Conservation (phyloP, 73 alveolate genomes). For the Paraurostyla sp. region DNA sequence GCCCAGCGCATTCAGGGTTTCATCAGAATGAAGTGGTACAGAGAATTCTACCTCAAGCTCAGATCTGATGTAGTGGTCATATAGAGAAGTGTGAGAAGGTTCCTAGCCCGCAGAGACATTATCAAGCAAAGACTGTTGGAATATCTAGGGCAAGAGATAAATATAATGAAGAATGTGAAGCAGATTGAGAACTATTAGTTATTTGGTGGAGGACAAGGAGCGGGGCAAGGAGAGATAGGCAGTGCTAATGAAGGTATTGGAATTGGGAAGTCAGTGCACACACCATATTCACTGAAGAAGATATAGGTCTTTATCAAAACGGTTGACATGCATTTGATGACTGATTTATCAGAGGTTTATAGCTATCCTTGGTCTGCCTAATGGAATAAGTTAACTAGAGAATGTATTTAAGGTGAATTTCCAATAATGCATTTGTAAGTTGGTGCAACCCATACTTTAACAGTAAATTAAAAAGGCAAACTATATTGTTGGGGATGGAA, state of each 20-base stretch:
- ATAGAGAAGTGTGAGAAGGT: slow-evolving; percentile 61
- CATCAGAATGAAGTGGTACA: slow-evolving; percentile 75
- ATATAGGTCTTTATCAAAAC: slow-evolving; percentile 46
- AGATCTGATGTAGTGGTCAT: slow-evolving; percentile 70
- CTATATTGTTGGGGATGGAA: slow-evolving; percentile 92
- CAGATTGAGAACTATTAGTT: slow-evolving; percentile 59
- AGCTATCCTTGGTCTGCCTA: slow-evolving; percentile 68
- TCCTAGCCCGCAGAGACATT: slow-evolving; percentile 58
- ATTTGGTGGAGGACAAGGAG: slow-evolving; percentile 16
- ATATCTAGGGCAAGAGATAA: slow-evolving; percentile 49
- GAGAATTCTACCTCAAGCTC: slow-evolving; percentile 69
- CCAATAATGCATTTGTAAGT: slow-evolving; percentile 52
- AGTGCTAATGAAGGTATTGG: neutral
- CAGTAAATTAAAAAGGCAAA: slow-evolving; percentile 79
- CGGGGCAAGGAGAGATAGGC: neutral
- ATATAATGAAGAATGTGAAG: slow-evolving; percentile 36
- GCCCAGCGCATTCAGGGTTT: slow-evolving; percentile 78
- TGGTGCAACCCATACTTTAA: slow-evolving; percentile 88
- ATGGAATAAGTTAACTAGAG: slow-evolving; percentile 63
- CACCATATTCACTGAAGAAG: slow-evolving; percentile 72
- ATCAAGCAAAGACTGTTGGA: slow-evolving; percentile 52
- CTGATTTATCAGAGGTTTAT: slow-evolving; percentile 70
- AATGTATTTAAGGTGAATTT: slow-evolving; percentile 28
- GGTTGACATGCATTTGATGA: slow-evolving; percentile 50
- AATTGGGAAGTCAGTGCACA: neutral